Evolutionary conservation across 2,329 filamentous ascomycete species (phyloP).

Genomic region (Arthrobotrys conoides): DNA sequence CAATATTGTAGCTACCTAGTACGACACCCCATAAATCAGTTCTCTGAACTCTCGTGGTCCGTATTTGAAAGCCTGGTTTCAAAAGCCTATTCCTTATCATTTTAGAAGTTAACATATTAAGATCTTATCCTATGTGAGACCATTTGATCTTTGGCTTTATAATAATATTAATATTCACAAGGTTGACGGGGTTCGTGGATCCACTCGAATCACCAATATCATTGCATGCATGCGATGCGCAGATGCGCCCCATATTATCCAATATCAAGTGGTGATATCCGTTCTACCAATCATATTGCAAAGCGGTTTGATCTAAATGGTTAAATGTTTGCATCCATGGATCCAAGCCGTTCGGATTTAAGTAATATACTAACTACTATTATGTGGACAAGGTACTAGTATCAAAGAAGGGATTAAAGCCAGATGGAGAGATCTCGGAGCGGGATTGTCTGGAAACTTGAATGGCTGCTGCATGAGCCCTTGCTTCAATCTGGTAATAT

Average conservation of each 20-base stretch:
- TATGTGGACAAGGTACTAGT: neutral
- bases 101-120: neutral
- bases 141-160: neutral
- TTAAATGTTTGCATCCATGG: neutral
- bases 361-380: neutral
- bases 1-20: neutral
- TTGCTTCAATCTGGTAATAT: neutral
- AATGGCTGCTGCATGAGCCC: too few species aligned
- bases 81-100: neutral
- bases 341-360: conserved; percentile 2
- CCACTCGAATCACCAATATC: neutral
- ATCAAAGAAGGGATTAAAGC: neutral
- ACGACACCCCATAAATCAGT: neutral
- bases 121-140: neutral
- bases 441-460: neutral
- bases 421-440: neutral
- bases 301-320: too few species aligned
- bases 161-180: neutral
- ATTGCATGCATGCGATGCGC: neutral
- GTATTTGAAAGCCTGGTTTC: neutral
- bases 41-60: neutral
- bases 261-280: neutral
- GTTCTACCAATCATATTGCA: neutral
- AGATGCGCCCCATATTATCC: neutral
- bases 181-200: neutral